These are phyloP conservation scores for Paspalum vaginatum DNA, from an alignment of 176 grass and related monocot species.

Conservation along the genomic window DNA sequence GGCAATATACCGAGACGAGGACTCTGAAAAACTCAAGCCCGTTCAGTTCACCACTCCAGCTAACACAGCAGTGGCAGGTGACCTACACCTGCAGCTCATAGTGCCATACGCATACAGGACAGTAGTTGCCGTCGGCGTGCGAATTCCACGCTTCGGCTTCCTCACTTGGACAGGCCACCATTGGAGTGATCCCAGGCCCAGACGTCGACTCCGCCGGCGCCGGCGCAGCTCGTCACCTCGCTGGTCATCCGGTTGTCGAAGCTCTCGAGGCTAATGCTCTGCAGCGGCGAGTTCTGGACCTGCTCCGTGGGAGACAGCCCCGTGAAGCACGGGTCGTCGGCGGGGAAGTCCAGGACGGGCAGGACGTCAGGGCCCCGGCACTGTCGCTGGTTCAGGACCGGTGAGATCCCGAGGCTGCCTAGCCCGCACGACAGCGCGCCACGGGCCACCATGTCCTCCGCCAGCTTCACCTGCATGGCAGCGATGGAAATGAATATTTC, in stretches of 20 bases:
- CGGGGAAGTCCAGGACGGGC: conserved; percentile 60
- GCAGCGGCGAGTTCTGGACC: conserved; percentile 61
- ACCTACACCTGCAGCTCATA: neutral
- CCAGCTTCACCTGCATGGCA: conserved; percentile 74
- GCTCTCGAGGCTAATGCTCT: conserved; percentile 61
- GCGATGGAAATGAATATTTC: neutral
- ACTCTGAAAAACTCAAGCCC: conserved; percentile 60
- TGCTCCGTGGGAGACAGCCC: conserved; percentile 68
- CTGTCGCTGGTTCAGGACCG: conserved; percentile 55
- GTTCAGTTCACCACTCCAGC: conserved; percentile 38
- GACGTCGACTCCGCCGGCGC: conserved; percentile 42
- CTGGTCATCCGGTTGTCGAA: conserved; percentile 50
- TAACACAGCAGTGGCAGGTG: conserved; percentile 10
- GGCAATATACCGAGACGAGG: conserved; percentile 34
- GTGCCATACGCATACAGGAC: neutral
- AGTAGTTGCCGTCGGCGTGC: neutral
- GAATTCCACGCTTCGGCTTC: neutral
- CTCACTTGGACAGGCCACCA: conserved; percentile 58
- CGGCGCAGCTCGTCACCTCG: conserved; percentile 47
- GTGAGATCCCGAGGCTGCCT: conserved; percentile 39
- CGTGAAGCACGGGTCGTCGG: conserved; percentile 54
- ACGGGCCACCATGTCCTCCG: conserved; percentile 84
- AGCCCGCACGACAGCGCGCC: conserved; percentile 69
- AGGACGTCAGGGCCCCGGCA: conserved; percentile 53
- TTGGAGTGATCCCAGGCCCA: conserved; percentile 59